Evolutionary conservation across 179 eudicot genomes (phyloP).

Genomic region (Pouteria campechiana): DNA sequence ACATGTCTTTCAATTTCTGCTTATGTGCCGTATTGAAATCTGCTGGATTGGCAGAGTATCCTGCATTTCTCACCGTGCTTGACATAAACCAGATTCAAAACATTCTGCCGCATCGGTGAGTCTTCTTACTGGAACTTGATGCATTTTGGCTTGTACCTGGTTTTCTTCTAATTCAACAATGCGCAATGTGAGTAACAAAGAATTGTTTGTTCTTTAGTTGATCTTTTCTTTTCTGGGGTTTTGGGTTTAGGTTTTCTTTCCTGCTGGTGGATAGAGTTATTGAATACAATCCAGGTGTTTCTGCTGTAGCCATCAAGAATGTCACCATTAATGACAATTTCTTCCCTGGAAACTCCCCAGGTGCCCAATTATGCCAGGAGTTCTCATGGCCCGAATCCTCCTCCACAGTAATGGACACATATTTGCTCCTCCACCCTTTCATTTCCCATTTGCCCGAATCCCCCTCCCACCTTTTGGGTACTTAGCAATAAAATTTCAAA

Average conservation of each 20-base stretch:
- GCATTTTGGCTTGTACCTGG: not conserved
- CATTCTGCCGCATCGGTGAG: constrained; percentile 41
- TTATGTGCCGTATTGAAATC: not conserved
- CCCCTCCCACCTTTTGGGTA: too few relatives aligned
- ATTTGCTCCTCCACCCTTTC: too few relatives aligned
- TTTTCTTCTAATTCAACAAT: not conserved
- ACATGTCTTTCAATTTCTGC: not conserved
- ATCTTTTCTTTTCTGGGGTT: not conserved
- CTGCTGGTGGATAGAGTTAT: constrained; percentile 49
- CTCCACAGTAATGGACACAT: too few relatives aligned
- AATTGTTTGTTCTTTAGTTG: not conserved
- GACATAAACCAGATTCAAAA: constrained; percentile 40
- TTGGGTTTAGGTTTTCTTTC: constrained; percentile 31
- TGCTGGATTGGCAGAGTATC: constrained; percentile 16
- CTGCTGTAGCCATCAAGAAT: constrained; percentile 49
- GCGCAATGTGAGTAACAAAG: not conserved
- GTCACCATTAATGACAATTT: constrained; percentile 48
- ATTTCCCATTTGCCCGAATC: too few relatives aligned
- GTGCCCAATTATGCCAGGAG: constrained; percentile 60
- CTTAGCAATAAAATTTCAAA: too few relatives aligned
- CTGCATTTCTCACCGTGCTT: constrained; percentile 36
- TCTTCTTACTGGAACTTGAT: not conserved
- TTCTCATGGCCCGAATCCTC: too few relatives aligned
- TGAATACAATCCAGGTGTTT: constrained; percentile 39
- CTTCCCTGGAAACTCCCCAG: constrained; percentile 49